Evolutionary conservation across 108 stramenopile species (phyloP), one percentile per base, ranked within the genome.

Genomic region (Fragilaria radians): DNA sequence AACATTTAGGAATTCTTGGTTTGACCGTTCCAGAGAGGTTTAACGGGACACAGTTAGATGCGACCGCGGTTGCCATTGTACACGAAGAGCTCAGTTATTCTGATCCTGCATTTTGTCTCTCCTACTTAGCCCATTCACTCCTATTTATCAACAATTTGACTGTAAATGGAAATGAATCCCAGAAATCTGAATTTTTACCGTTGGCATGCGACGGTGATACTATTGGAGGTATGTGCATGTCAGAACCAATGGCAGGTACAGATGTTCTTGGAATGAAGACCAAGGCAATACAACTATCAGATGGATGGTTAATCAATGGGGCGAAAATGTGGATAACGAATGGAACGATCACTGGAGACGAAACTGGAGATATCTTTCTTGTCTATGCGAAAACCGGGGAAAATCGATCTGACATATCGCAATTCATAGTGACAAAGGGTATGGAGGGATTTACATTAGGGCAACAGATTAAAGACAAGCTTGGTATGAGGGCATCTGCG

Each of bases 251-350:
- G 32, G 90, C 94, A 30, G 98, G 98, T 22, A 99, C 98, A 0
- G 98, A 99, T 65, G 98, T 99, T 0, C 61, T 99, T 31, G 97
- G 97, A 9, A 96, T 99, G 94, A 65, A 60, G 36, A 93, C 98
- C 0, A 89, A 78, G 42, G 98, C 98, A 0, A 67, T 54, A 0
- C 52, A 65, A 21, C 72, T 86, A 27, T 59, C 64, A 29, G 66
- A 81, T 48, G 71, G 76, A 2, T 99, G 76, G 65, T 55, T 87
- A 11, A 61, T 99, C 62, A 97, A 94, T 66, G 98, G 98, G 4
- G 70, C 85, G 21, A 99, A 99, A 76, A 96, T 99, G 96, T 99
- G 98, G 98, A 99, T 99, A 63, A 99, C 98, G 21, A 99, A 99
- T 73, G 98, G 98, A 7, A 95, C 95, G 19, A 32, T 96, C 24